phyloP scores from a whole-genome alignment of 2,329 filamentous ascomycete genomes.

The Ceratocystis papillata region DNA sequence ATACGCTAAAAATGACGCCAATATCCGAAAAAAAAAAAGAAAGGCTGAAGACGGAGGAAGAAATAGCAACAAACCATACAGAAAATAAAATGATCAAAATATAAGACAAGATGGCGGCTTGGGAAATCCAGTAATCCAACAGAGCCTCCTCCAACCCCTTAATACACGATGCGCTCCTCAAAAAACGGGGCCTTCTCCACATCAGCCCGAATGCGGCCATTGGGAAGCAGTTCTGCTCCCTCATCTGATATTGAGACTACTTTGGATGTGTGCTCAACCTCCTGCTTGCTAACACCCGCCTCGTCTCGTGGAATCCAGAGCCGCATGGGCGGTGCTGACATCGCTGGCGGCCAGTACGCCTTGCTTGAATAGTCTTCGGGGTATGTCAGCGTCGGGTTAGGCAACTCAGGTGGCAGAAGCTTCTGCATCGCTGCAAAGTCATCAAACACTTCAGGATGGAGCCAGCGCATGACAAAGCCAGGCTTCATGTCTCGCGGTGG shows the following conservation, averaged over 20 bases:
- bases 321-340: conserved; percentile 48
- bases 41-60: not conserved
- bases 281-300: conserved; percentile 58
- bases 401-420: conserved; percentile 25
- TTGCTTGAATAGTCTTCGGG: conserved; percentile 46
- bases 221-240: conserved; percentile 51
- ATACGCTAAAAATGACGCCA: not conserved
- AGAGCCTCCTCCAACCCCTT: not conserved
- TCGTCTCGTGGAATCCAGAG: conserved; percentile 69
- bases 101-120: too few species aligned
- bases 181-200: conserved; percentile 34
- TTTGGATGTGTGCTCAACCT: conserved; percentile 54
- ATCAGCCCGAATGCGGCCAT: conserved; percentile 32
- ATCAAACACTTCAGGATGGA: conserved; percentile 66
- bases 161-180: conserved; percentile 35
- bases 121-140: not conserved
- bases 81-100: too few species aligned
- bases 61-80: not conserved
- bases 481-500: conserved; percentile 30
- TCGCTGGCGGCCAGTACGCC: conserved; percentile 63
- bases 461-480: conserved; percentile 54
- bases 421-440: conserved; percentile 51
- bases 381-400: conserved; percentile 35
- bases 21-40: conserved; percentile 1
- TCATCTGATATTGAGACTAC: conserved; percentile 63